Percentiles rank a stretch among this genome's conserved stretches.
Conservation (phyloP, 2,329 filamentous ascomycete species). For the Penicillium sp. region DNA sequence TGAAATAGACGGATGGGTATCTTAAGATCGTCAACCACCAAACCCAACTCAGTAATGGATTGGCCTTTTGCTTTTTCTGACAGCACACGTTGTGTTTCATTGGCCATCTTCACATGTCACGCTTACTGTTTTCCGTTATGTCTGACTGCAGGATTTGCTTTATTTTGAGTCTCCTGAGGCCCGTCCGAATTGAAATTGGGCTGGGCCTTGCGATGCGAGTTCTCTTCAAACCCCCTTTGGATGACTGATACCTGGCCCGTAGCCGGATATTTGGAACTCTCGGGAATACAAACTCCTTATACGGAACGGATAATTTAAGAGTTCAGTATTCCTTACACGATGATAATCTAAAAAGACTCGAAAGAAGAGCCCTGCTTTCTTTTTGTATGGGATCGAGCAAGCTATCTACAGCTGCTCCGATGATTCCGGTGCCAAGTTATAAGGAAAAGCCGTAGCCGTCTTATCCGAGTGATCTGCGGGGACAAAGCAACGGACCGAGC, state of each 20-base stretch:
- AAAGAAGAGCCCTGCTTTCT: too few relatives aligned
- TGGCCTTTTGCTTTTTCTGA: background rate
- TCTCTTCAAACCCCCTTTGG: background rate
- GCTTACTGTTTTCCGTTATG: background rate
- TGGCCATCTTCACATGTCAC: background rate
- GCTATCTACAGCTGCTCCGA: background rate
- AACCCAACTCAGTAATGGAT: background rate
- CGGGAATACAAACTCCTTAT: background rate
- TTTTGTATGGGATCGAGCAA: background rate
- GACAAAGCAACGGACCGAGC: background rate
- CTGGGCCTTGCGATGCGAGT: background rate
- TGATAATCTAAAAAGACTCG: too few relatives aligned
- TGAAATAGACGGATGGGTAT: background rate
- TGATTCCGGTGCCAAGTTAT: background rate
- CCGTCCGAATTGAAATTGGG: background rate
- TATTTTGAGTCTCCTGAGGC: background rate
- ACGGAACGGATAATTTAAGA: too few relatives aligned
- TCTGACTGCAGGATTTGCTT: background rate
- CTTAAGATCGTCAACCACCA: background rate
- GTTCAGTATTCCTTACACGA: background rate
- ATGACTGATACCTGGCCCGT: background rate
- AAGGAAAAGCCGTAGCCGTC: background rate
- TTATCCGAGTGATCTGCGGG: background rate
- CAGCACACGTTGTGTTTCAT: background rate
- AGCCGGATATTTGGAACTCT: too few relatives aligned